Base-by-base conservation (phyloP, 768 basidiomycete genomes). In the Leccinum boreale region DNA sequence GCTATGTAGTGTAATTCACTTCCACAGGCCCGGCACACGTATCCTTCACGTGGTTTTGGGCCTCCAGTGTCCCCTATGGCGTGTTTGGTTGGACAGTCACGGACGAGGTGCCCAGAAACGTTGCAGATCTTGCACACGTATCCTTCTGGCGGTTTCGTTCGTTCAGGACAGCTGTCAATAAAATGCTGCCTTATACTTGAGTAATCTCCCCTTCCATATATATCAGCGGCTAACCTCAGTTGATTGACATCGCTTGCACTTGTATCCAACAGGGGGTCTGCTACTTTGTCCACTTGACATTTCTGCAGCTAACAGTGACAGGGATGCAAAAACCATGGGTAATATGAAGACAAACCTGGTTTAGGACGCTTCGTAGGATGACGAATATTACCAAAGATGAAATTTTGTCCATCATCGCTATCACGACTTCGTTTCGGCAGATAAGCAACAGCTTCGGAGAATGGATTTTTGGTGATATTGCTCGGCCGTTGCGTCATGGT, bases 1-100 rank as follows among this genome's bases (percentile, higher is more conserved):
- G 92, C 85, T 51, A 98, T 81, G 65, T 84, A 90, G 75, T 98
- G 96, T 6, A 79, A 75, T 59, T 89, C 88, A 67, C 89, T 92
- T 39, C 89, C 93, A 71, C 95, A 98, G 2, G 93, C 92, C 39
- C 92, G 83, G 74, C 95, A 98, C 12, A 90, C 82, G 65, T 98
- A 98, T 54, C 91, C 92, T 59, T 86, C 81, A 50, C 81, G 89
- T 7, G 93, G 92, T 67, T 91, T 91, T 46, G 79, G 82, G 9
- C 90, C 90, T 14, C 90, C 91, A 2, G 90, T 92, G 67, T 94
- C 91, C 12, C 91, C 92, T 4, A 83, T 77, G 23, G 85, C 85
- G 63, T 89, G 80, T 69, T 82, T 83, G 10, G 87, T 86, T 2
- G 95, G 94, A 73, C 94, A 96, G 69, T 96, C 92, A 36, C 90